Evolutionary conservation across 176 grass and related monocot genomes (phyloP).

Genomic region (Alopecurus myosuroides): DNA sequence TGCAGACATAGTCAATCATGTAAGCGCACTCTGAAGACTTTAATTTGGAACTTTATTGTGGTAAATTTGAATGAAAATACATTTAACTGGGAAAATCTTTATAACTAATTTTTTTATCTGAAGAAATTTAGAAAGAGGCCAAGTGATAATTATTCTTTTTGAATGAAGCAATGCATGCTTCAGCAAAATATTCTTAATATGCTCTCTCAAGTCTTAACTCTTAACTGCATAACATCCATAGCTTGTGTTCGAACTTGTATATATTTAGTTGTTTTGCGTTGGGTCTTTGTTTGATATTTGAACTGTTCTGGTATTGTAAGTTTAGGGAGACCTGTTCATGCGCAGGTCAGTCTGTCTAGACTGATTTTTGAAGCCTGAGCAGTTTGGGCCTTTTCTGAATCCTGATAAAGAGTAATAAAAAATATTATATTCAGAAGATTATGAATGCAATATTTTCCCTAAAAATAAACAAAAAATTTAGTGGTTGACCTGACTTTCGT

Average conservation of each 20-base stretch:
- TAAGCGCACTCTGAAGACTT: conserved; percentile 36
- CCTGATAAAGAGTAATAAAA: background rate
- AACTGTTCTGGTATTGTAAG: background rate
- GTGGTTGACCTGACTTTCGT: background rate
- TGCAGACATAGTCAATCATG: conserved; percentile 74
- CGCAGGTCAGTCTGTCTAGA: background rate
- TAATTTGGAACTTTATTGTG: background rate
- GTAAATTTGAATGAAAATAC: conserved; percentile 15
- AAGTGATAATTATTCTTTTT: background rate
- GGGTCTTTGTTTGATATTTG: conserved; percentile 17
- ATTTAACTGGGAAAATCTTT: background rate
- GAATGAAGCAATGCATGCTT: background rate
- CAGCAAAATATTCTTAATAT: conserved; percentile 12
- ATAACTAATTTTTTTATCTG: conserved; percentile 14
- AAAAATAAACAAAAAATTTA: background rate
- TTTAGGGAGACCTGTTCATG: conserved; percentile 5
- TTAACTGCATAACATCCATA: background rate
- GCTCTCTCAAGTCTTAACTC: background rate
- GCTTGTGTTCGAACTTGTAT: conserved; percentile 1
- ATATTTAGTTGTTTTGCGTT: background rate
- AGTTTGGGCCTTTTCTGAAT: background rate
- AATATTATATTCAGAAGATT: background rate
- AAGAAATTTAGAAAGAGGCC: background rate
- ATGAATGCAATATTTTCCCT: background rate
- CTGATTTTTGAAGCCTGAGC: background rate